phyloP scores from a whole-genome alignment of 2,329 filamentous ascomycete species.

The Xylariaceae sp. region DNA sequence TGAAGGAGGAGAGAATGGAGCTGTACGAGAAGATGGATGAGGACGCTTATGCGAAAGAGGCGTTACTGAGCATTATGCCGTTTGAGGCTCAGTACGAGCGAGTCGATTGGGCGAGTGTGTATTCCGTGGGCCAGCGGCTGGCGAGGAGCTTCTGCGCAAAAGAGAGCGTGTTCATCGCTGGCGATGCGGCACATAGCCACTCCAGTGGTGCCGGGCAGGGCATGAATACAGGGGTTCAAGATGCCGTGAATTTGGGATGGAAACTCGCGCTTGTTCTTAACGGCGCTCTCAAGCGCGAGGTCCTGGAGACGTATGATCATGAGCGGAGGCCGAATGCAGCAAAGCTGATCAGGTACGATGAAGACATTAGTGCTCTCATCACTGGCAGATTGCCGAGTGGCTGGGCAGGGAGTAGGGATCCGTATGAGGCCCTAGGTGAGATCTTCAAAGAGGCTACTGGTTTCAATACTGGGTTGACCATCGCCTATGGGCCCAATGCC shows the following conservation, averaged over 20 bases:
- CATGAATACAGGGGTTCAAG: slow-evolving; percentile 53
- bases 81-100: slow-evolving; percentile 41
- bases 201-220: slow-evolving; percentile 55
- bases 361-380: slow-evolving; percentile 36
- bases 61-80: slow-evolving; percentile 19
- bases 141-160: slow-evolving; percentile 36
- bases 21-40: slow-evolving; percentile 36
- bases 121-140: slow-evolving; percentile 22
- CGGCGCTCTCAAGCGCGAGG: slow-evolving; percentile 22
- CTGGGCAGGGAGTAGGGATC: slow-evolving; percentile 37
- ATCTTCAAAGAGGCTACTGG: slow-evolving; percentile 44
- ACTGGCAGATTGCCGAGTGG: slow-evolving; percentile 38
- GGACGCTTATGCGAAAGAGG: slow-evolving; percentile 14
- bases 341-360: slow-evolving; percentile 42
- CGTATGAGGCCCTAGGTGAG: slow-evolving; percentile 48
- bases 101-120: slow-evolving; percentile 41
- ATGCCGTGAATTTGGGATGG: slow-evolving; percentile 50
- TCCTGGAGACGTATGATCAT: slow-evolving; percentile 46
- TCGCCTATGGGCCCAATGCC: slow-evolving; percentile 47
- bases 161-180: slow-evolving; percentile 51
- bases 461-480: slow-evolving; percentile 44
- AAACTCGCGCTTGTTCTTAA: slow-evolving; percentile 45
- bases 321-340: slow-evolving; percentile 46
- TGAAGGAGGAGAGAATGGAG: slow-evolving; percentile 41
- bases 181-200: slow-evolving; percentile 57